phyloP scores from a whole-genome alignment of 768 basidiomycete species.

The Mycena filopes region DNA sequence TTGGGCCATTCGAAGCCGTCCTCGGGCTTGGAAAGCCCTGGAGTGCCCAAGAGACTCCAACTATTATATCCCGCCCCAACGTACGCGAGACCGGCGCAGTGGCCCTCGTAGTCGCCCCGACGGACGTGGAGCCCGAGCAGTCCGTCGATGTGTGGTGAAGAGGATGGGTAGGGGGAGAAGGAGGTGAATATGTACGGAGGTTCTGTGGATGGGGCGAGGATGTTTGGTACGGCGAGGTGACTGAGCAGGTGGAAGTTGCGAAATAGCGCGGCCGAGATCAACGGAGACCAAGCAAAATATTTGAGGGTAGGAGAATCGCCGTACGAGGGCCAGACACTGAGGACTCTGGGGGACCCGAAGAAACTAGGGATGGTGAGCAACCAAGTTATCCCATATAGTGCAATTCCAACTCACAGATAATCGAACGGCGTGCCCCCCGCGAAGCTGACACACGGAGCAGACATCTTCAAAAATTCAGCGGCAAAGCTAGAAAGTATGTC shows the following conservation, averaged over 20 bases:
- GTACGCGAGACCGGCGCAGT: constrained; percentile 52
- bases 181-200: not conserved
- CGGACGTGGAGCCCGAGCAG: constrained; percentile 61
- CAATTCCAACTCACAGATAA: constrained; percentile 2
- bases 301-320: constrained; percentile 9
- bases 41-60: constrained; percentile 52
- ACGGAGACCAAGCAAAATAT: constrained; percentile 26
- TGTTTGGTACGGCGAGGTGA: too few species aligned
- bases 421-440: constrained; percentile 5
- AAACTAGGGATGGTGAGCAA: constrained; percentile 10
- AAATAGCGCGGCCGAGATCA: constrained; percentile 14
- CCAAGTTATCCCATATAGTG: too few species aligned
- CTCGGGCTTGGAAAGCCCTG: not conserved
- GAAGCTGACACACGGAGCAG: constrained; percentile 10
- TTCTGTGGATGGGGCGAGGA: not conserved
- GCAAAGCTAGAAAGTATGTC: constrained; percentile 13
- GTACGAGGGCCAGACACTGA: constrained; percentile 25
- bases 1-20: constrained; percentile 49
- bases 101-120: constrained; percentile 56
- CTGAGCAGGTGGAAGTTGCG: constrained; percentile 9
- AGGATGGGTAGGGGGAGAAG: constrained; percentile 11
- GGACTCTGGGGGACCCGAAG: not conserved
- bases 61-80: constrained; percentile 48
- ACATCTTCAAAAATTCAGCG: not conserved
- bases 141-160: constrained; percentile 43